Evolutionary conservation across 768 basidiomycete genomes (phyloP), one percentile per base, ranked within the genome.

Genomic region (Thelephora ganbajun): DNA sequence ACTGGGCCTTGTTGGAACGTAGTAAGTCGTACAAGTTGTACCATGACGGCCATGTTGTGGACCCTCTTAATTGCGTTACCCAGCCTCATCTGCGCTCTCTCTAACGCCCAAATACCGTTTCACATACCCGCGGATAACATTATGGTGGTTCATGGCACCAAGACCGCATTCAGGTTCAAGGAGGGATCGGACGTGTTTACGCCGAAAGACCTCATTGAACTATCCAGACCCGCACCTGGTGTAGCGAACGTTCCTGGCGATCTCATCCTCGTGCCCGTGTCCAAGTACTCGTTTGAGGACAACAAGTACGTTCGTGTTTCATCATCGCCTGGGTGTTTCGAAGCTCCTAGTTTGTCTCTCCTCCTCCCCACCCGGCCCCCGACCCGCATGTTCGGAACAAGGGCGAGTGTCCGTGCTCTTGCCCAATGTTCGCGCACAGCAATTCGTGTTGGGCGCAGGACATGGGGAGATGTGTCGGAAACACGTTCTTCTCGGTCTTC

Each of bases 221-320:
- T 91, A 36, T 74, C 73, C 11, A 70, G 88, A 47, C 81, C 88
- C 5, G 77, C 79, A 1, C 58, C 56, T 11, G 83, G 80, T 5
- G 64, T 77, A n/a, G 72, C 84, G 14, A 90, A 87, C 56, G 61
- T 68, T 13, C 69, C 65, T 0, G 87, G 83, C 19, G 79, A 84
- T 62, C 63, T 92, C 54, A 76, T 78, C 19, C 59, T 88, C 50
- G 68, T 85, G 16, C 67, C 80, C 2, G 67, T 77, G 57, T 78
- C 72, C 63, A 74, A 79, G 61, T 84, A 79, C 60, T 80, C 80
- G 11, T 72, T 88, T 50, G 68, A 79, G 44, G 77, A 83, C 48
- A 79, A 83, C 59, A 80, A 80, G 84, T 89, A 54, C 59, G 79
- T 62, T 1, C 41, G 11, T 39, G 18, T 16, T 33, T 9, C 26